phyloP scores from a whole-genome alignment of 305 asterid genomes.

The Fraxinus baroniana region DNA sequence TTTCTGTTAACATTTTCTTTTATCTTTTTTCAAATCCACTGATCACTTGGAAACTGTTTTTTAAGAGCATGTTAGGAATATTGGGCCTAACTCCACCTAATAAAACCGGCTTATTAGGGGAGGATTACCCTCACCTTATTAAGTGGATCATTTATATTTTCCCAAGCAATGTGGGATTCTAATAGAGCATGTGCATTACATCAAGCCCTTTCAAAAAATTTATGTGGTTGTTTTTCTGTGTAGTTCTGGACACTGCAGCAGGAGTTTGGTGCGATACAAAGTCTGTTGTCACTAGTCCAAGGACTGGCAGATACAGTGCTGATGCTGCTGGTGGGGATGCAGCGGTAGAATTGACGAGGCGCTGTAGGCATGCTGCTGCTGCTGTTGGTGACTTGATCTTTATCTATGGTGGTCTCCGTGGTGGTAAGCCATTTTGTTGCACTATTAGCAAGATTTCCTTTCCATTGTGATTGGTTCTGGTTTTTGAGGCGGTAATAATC shows the following conservation, averaged over 20 bases:
- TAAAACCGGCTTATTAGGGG: too few species aligned
- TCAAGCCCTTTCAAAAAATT: slow-evolving; percentile 12
- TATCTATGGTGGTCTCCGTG: slow-evolving; percentile 98
- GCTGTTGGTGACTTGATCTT: slow-evolving; percentile 97
- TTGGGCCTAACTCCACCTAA: too few species aligned
- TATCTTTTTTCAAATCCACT: background rate
- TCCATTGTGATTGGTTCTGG: slow-evolving; percentile 1
- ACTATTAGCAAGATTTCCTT: background rate
- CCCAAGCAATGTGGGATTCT: too few species aligned
- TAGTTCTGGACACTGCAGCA: slow-evolving; percentile 98
- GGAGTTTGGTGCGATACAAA: slow-evolving; percentile 99
- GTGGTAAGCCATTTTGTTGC: slow-evolving; percentile 62
- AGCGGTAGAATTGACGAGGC: slow-evolving; percentile 91
- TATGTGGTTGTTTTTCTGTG: slow-evolving; percentile 18
- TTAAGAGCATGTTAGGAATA: background rate
- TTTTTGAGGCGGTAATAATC: slow-evolving; percentile 15
- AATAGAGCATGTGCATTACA: background rate
- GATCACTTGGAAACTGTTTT: background rate
- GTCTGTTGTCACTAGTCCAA: slow-evolving; percentile 90
- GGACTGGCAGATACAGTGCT: slow-evolving; percentile 97
- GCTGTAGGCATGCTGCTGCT: slow-evolving; percentile 95
- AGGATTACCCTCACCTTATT: too few species aligned
- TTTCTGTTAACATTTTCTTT: slow-evolving; percentile 20
- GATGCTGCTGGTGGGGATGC: slow-evolving; percentile 99
- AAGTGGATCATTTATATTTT: too few species aligned